Evolutionary conservation across 1,284 basidiomycete species (phyloP).

Genomic region (Heliocybe sulcata): DNA sequence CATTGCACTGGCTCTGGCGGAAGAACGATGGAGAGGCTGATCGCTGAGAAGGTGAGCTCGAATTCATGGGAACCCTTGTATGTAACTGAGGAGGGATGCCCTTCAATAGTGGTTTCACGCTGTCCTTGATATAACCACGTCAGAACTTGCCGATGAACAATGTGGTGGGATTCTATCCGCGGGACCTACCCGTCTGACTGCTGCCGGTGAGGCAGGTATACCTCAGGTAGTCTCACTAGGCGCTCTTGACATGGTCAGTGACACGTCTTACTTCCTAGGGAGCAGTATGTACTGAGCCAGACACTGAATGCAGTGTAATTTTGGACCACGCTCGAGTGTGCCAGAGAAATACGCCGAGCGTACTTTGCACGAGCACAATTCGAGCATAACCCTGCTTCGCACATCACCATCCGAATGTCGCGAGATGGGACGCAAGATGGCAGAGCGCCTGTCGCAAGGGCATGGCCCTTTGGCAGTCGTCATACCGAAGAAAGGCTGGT

Average conservation of each 20-base stretch:
- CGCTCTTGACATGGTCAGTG: neutral
- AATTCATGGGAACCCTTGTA: neutral
- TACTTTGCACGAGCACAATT: neutral
- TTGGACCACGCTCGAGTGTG: neutral
- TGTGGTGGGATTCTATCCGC: neutral
- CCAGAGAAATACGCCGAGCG: neutral
- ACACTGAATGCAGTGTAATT: neutral
- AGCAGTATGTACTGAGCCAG: neutral
- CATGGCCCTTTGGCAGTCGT: neutral
- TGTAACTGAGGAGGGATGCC: neutral
- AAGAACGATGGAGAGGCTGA: slow-evolving; percentile 2
- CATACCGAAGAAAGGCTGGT: slow-evolving; percentile 3
- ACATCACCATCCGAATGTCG: neutral
- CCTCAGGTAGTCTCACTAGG: neutral
- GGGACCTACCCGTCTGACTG: neutral
- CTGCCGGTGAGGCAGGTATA: neutral
- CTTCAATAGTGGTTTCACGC: neutral
- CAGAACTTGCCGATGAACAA: slow-evolving; percentile 1
- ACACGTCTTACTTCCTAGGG: neutral
- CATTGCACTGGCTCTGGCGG: slow-evolving; percentile 2
- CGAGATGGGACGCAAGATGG: neutral
- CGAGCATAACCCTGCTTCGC: neutral
- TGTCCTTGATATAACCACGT: neutral
- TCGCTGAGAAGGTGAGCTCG: neutral
- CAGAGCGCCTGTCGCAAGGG: neutral